Base-by-base conservation (phyloP, 345 rosid genomes). In the Acer saccharum region DNA sequence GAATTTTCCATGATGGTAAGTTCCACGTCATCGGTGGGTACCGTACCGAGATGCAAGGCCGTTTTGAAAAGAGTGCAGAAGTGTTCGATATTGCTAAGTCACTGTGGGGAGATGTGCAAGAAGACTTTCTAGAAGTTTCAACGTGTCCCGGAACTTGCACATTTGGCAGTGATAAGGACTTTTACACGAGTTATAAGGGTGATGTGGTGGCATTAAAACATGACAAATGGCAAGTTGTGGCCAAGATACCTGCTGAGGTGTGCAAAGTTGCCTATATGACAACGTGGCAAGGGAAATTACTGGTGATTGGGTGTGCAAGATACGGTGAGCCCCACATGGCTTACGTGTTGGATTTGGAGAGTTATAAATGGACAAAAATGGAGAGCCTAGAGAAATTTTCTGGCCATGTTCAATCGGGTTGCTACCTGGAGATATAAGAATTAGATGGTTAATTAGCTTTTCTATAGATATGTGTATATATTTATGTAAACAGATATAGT, bases 1-100 rank as follows among this genome's bases (percentile, higher is more conserved):
- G 83, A 0, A 27, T 90, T 2, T 92, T 91, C 87, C 86, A 78
- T n/a, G 65, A 72, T 29, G 94, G 97, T 81, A 90, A 55, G 79
- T 82, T 93, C 87, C 93, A 84, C 54, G 97, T 87, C 83, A 81
- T 93, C 18, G 90, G 97, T 10, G 99, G 99, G 1, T 95, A 95
- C 71, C 14, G 84, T 39, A 95, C 96, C 3, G 92, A 88, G 80
- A 69, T 70, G 85, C 99, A 95, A 77, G 99, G 99, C 0, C 75
- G 77, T 14, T 93, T 93, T 52, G 84, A 80, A 76, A 77, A 82
- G 55, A 79, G 82, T 2, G 82, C 88, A 0, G 96, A 93, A 73
- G 83, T 54, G 2, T 92, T 95, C 43, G 83, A 92, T 13, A 27
- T 44, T 0, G 55, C 78, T 50, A 66, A 87, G 14, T 77, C 89